These are phyloP conservation scores for Agastache rugosa DNA, from an alignment of 257 asterid genomes.

Conservation along the genomic window DNA sequence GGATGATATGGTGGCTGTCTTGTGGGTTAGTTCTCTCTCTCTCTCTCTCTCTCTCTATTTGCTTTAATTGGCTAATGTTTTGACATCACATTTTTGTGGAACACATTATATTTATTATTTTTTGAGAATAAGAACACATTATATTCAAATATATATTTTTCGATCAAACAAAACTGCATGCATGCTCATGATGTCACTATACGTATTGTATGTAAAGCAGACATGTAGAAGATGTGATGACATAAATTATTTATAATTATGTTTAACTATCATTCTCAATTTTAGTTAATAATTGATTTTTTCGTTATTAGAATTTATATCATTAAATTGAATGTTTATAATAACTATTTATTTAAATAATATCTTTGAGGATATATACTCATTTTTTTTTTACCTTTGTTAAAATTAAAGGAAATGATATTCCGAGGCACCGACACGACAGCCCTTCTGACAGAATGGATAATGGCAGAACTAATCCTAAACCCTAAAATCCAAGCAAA, in stretches of 20 bases:
- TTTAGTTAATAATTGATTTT: too few species aligned
- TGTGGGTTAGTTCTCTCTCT: slow-evolving; percentile 19
- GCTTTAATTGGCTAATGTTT: too few species aligned
- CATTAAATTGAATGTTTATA: neutral
- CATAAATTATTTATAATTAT: too few species aligned
- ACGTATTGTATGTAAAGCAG: too few species aligned
- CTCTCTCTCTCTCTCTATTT: neutral
- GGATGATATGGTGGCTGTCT: slow-evolving; percentile 23
- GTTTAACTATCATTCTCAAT: too few species aligned
- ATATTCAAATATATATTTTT: neutral
- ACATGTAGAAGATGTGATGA: too few species aligned
- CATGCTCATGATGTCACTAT: neutral
- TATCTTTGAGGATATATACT: too few species aligned
- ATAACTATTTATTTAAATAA: neutral
- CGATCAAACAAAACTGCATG: neutral
- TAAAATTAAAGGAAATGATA: slow-evolving; percentile 17
- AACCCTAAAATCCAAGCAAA: slow-evolving; percentile 11
- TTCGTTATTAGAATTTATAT: too few species aligned
- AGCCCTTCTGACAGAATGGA: slow-evolving; percentile 11
- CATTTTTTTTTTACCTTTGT: neutral
- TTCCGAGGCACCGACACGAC: slow-evolving; percentile 25
- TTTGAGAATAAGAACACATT: too few species aligned
- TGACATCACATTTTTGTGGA: neutral
- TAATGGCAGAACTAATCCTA: slow-evolving; percentile 7
- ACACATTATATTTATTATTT: neutral